Base-by-base conservation (phyloP, 441 rosid genomes). In the Isatis lusitanica region DNA sequence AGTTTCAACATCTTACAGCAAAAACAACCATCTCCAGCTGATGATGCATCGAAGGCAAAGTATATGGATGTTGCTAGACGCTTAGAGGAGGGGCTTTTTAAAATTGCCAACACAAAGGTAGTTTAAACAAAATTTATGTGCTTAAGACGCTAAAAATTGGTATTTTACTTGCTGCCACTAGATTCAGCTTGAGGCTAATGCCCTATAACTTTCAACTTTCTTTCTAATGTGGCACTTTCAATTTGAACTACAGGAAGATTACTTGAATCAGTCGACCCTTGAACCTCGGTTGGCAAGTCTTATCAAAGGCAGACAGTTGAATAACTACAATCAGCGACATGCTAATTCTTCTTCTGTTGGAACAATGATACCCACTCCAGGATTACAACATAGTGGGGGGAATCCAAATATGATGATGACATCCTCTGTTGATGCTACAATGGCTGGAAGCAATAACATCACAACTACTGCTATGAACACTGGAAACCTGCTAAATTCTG, bases 291-390 rank as follows among this genome's bases (percentile, higher is more conserved):
- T 94, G 74, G 82, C 85, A 40, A 74, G 26, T 63, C 60, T 96
- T 75, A 56, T 92, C 77, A 89, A 73, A 81, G 80, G 84, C 43
- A 39, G 79, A 40, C 42, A 88, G 74, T 79, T 53, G 59, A 87
- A 76, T 74, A 81, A 21, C 78, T 87, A 84, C 66, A 85, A 68
- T 66, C 96, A 86, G 60, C 85, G 86, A 9, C 90, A 77, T 66
- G 80, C 83, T 78, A 90, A 83, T 82, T 82, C 94, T 15, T 73
- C 97, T 47, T 57, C 94, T 11, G 73, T 85, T 79, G 90, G 90
- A 72, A 86, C 97, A 26, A 96, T 96, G 99, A 94, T 96, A 74
- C 98, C 98, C 39, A 96, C 98, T 18, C 99, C 99, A 74, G 99
- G 99, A 53, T 86, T 96, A 85, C 82, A 90, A 15, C 94, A 86